These are phyloP conservation scores for Prototheca stagnorum DNA, from an alignment of 163 green algal genomes.

Conservation along the genomic window DNA sequence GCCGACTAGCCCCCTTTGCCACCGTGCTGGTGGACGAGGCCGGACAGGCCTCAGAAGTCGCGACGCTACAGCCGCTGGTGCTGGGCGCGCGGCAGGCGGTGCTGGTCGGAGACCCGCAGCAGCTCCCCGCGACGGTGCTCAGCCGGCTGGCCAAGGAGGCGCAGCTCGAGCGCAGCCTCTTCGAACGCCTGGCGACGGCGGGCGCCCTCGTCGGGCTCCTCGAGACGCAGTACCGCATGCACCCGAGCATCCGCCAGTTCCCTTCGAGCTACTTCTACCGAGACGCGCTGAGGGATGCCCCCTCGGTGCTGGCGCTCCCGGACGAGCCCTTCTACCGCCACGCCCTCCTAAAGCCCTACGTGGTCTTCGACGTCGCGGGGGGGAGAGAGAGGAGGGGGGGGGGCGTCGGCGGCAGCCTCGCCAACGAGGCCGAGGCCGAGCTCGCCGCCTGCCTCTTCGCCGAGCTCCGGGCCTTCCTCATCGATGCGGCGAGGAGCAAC, in stretches of 20 bases:
- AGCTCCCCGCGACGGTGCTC: constrained; percentile 89
- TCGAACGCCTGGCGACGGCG: constrained; percentile 54
- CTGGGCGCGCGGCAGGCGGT: constrained; percentile 59
- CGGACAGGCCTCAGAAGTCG: constrained; percentile 71
- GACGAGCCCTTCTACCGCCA: constrained; percentile 34
- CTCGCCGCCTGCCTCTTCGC: constrained; percentile 56
- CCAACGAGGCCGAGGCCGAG: constrained; percentile 50
- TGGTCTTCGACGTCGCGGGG: constrained; percentile 75
- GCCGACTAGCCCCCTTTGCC: constrained; percentile 7
- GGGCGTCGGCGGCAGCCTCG: constrained; percentile 11
- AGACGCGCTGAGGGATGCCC: constrained; percentile 44
- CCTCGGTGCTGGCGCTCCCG: constrained; percentile 5
- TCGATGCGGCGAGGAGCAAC: constrained; percentile 2
- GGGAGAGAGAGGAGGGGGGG: constrained; percentile 28
- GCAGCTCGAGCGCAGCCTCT: constrained; percentile 65
- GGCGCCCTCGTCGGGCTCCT: constrained; percentile 58
- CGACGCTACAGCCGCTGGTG: constrained; percentile 69
- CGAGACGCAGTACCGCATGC: constrained; percentile 89
- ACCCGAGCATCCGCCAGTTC: constrained; percentile 61
- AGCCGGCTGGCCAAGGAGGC: constrained; percentile 30
- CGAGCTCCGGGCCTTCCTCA: constrained; percentile 34
- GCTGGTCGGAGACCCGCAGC: constrained; percentile 83
- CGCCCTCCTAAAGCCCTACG: constrained; percentile 67
- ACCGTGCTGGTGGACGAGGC: constrained; percentile 89
- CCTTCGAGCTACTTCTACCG: constrained; percentile 78